Evolutionary conservation across 2,329 filamentous ascomycete genomes (phyloP), one percentile per base, ranked within the genome.

Genomic region (Epichloe scottii): DNA sequence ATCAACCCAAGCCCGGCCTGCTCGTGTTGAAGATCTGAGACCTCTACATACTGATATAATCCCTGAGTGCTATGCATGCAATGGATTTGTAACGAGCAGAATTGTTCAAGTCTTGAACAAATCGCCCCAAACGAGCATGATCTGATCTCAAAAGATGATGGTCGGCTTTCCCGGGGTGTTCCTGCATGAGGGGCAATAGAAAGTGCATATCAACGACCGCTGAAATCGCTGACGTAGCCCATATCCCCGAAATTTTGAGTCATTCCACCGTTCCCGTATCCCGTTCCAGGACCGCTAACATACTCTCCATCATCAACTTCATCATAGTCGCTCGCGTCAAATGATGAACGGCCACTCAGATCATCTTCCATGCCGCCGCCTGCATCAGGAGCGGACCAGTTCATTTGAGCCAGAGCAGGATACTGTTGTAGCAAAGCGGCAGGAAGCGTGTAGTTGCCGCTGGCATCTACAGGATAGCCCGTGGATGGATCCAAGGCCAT

Each of bases 391-490:
- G 69, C 64, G 17, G 78, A 77, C 90, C 91, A 97, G 62, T 91
- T 90, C 64, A 97, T 78, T 50, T 84, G 85, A 23, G 90, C 89
- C n/a, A 98, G 72, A 4, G 89, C 90, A 12, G 93, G 93, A 66
- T 96, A 97, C 62, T 97, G 93, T 17, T 87, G 86, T 39, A 97
- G 72, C 47, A 98, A 72, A 1, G 91, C 91, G 4, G 87, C 87
- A 1, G 93, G 93, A n/a, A 97, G 75, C 38, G 78, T 73, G 63
- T 86, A 87, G 53, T 77, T 74, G 49, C 76, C 75, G 49, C 69
- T 69, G 3, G 75, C 62, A 57, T 81, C 78, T 59, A 82, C 74
- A 1, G 69, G 78, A 66, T 73, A 82, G 53, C 77, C 76, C 7
- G 76, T 73, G 58, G 76, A 75, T 41, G 78, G 71, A 42, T 84